Evolutionary conservation across 208 protist species (phyloP).

Genomic region (Crithidia mellificae): DNA sequence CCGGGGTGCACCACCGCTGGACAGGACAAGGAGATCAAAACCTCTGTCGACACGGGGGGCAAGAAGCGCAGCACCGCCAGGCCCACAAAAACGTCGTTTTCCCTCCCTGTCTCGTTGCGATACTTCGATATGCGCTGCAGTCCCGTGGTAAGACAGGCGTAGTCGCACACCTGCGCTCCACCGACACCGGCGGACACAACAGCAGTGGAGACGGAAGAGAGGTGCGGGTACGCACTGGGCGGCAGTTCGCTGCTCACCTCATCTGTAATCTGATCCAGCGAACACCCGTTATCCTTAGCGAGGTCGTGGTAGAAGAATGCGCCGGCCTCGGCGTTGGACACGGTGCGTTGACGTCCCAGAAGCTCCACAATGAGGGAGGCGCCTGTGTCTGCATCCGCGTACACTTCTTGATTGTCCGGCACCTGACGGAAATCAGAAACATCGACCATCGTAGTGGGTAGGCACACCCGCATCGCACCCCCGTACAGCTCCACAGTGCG

Average conservation of each 20-base stretch:
- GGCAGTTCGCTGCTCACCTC: constrained; percentile 12
- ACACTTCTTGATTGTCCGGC: constrained; percentile 83
- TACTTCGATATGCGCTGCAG: constrained; percentile 74
- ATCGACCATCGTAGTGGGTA: constrained; percentile 47
- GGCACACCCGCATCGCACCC: constrained; percentile 56
- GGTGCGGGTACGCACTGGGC: constrained; percentile 39
- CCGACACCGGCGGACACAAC: not conserved
- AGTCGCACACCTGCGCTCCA: constrained; percentile 36
- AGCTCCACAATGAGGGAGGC: constrained; percentile 74
- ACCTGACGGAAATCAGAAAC: constrained; percentile 74
- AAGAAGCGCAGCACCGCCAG: constrained; percentile 60
- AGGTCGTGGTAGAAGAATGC: constrained; percentile 71
- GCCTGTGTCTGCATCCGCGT: constrained; percentile 52
- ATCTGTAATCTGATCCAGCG: constrained; percentile 5
- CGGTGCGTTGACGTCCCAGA: constrained; percentile 41
- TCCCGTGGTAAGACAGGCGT: constrained; percentile 49
- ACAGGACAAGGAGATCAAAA: constrained; percentile 66
- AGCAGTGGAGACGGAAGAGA: constrained; percentile 7
- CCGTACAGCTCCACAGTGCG: constrained; percentile 59
- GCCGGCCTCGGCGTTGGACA: constrained; percentile 49
- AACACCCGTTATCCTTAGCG: constrained; percentile 64
- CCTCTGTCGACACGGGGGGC: constrained; percentile 62
- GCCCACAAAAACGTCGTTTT: constrained; percentile 67
- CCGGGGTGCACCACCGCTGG: constrained; percentile 50
- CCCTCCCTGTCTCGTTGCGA: constrained; percentile 61